These are phyloP conservation scores for Fusarium pseudonygamai DNA, from an alignment of 2,329 filamentous ascomycete genomes.

Conservation along the genomic window DNA sequence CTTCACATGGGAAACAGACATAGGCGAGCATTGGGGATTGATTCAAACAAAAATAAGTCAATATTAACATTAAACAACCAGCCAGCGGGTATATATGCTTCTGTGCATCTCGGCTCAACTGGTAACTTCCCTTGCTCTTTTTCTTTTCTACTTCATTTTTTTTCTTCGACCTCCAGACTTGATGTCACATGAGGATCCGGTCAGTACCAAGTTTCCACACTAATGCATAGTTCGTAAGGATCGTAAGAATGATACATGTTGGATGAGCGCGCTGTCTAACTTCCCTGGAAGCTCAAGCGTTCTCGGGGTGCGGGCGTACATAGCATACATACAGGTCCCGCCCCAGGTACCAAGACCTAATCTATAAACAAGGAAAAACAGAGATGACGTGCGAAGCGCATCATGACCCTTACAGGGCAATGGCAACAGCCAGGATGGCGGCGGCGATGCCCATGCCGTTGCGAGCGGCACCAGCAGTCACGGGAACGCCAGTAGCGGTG, in stretches of 20 bases:
- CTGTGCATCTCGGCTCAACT: slow-evolving; percentile 44
- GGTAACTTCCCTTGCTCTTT: slow-evolving; percentile 38
- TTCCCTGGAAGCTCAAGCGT: slow-evolving; percentile 30
- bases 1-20: neutral
- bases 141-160: slow-evolving; percentile 34
- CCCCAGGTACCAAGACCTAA: slow-evolving; percentile 40
- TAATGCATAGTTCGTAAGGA: slow-evolving; percentile 61
- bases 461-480: slow-evolving; percentile 53
- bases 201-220: slow-evolving; percentile 40
- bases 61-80: slow-evolving; percentile 50
- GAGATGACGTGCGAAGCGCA: slow-evolving; percentile 31
- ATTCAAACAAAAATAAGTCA: slow-evolving; percentile 38
- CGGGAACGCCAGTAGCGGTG: slow-evolving; percentile 49
- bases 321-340: slow-evolving; percentile 40
- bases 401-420: slow-evolving; percentile 56
- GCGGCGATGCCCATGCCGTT: slow-evolving; percentile 58
- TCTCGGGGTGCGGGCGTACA: slow-evolving; percentile 34
- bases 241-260: slow-evolving; percentile 63
- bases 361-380: slow-evolving; percentile 43
- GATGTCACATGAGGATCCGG: slow-evolving; percentile 22
- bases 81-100: slow-evolving; percentile 46
- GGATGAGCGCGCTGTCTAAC: slow-evolving; percentile 24
- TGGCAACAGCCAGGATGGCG: slow-evolving; percentile 55
- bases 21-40: slow-evolving; percentile 15
- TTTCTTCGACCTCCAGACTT: slow-evolving; percentile 30